Evolutionary conservation across 257 asterid genomes (phyloP), one percentile per base, ranked within the genome.

Genomic region (Dorcoceras hygrometricum): DNA sequence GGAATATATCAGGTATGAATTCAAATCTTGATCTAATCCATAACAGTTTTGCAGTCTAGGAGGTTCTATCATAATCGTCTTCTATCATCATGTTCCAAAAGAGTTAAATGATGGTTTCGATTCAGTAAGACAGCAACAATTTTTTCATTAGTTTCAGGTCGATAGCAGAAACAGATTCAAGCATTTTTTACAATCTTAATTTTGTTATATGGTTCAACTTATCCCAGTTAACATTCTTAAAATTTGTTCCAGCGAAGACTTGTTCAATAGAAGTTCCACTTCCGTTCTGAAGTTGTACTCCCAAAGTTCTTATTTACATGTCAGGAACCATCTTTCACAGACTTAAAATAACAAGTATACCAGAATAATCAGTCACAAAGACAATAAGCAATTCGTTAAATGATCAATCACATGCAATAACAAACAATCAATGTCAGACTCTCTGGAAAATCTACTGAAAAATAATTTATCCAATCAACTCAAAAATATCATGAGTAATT

Each of bases 51-150:
- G 51, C 51, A 43, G 4, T 19, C 51, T 43, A 43, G 19, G 51
- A 12, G 51, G 51, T 14, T 14, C 54, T 46, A 18, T 46, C 54
- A 18, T 46, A 46, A 46, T 46, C 8, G 4, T 39, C 43, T 29
- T 63, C 54, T 32, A 57, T 32, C 27, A 66, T 22, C 1, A 66
- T 74, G 66, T 61, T 23, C 43, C 8, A 39, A 34, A 20, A 28
- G 16, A 57, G 65, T 18, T 32, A 53, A 62, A 23, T 55, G 32
- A 25, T 32, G 34, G 36, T 50, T 54, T 9, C 29, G 36, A n/a
- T 56, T 48, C 75, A 26, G 58, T 20, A 24, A 28, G 11, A 26
- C 16, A 57, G 64, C 31, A 22, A 4, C n/a, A 6, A 3, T 63
- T 48, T 43, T n/a, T 2, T n/a, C 5, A 46, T 26, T 28, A 43